Evolutionary conservation across 2,329 filamentous ascomycete genomes (phyloP), one percentile per base, ranked within the genome.

Genomic region (Colletotrichum sp.): DNA sequence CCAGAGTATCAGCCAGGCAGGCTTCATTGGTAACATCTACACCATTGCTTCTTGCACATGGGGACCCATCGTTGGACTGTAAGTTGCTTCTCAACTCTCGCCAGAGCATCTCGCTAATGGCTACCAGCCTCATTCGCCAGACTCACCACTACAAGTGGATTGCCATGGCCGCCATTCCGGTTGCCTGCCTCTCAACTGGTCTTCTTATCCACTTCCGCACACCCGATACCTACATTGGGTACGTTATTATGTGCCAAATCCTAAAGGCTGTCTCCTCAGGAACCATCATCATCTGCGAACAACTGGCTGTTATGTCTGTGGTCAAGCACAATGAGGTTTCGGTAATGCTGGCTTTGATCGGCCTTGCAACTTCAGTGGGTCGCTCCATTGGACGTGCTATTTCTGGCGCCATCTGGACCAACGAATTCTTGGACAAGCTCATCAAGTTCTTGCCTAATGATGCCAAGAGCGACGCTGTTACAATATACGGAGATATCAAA

Each of bases 281-380:
- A 8, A 78, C 78, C 6, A 78, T 81, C 25, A 79, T 79, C 75
- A 90, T 93, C 68, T 88, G 88, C 68, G 87, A 91, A 72, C 82
- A 85, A 69, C 80, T 85, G 16, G 83, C 84, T 7, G 81, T 84
- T 34, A 80, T 84, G 71, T 81, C 84, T 1, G 80, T 82, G 2
- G 79, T 81, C 8, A 77, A 79, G 11, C 85, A 86, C 77, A 76
- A 81, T 15, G 70, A 83, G 61, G 77, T 84, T 36, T 83, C 84
- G 5, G 80, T 82, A 0, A 81, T 80, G 1, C 80, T 86, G 11
- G 83, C 84, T 6, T 74, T 85, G 15, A 80, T 83, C 0, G 76
- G 78, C 22, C 78, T 85, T 9, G 81, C 82, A 29, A 80, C 81
- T 8, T 82, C 79, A 30, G 79, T 84, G 15, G 83, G 84, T 16